Percentiles rank a stretch among this genome's conserved stretches.
phyloP scores from a whole-genome alignment of 805 yeast genomes.

The Saccharomycopsis sp. region DNA sequence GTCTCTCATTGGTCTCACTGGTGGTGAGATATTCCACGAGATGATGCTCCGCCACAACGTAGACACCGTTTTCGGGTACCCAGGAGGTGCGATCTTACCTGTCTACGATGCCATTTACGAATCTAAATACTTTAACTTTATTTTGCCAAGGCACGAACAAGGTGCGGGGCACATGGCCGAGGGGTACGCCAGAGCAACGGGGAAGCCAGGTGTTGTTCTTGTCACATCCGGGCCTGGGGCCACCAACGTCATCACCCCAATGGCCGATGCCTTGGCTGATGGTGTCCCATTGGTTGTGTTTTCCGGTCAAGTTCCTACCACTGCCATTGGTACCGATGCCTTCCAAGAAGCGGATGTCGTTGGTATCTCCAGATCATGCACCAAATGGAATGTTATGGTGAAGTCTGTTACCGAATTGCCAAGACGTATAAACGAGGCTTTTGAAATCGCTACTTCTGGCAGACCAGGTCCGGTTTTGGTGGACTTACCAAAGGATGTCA shows the following conservation, averaged over 20 bases:
- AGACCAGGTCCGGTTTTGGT: slow-evolving; percentile 98
- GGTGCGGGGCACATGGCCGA: slow-evolving; percentile 99
- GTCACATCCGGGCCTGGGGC: slow-evolving; percentile 99
- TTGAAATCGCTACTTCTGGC: slow-evolving; percentile 92
- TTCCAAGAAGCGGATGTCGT: slow-evolving; percentile 99
- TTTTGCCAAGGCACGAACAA: slow-evolving; percentile 94
- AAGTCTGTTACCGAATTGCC: slow-evolving; percentile 92
- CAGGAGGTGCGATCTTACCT: slow-evolving; percentile 98
- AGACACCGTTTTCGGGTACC: slow-evolving; percentile 94
- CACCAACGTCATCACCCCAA: slow-evolving; percentile 95
- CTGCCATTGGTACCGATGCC: slow-evolving; percentile 96
- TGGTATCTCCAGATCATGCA: slow-evolving; percentile 94
- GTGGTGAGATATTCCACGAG: slow-evolving; percentile 97
- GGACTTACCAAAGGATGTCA: slow-evolving; percentile 96
- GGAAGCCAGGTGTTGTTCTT: slow-evolving; percentile 95
- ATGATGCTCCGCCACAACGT: slow-evolving; percentile 97
- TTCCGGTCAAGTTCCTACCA: slow-evolving; percentile 94
- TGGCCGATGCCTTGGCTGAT: slow-evolving; percentile 96
- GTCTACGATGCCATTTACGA: slow-evolving; percentile 96
- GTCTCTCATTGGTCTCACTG: slow-evolving; percentile 91
- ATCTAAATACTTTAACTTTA: slow-evolving; percentile 81
- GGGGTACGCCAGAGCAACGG: slow-evolving; percentile 93
- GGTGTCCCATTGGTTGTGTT: slow-evolving; percentile 97
- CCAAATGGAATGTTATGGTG: slow-evolving; percentile 99
- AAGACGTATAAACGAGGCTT: slow-evolving; percentile 92